Conservation (phyloP, 192 early-diverging fungal species). For the Backusella circina region DNA sequence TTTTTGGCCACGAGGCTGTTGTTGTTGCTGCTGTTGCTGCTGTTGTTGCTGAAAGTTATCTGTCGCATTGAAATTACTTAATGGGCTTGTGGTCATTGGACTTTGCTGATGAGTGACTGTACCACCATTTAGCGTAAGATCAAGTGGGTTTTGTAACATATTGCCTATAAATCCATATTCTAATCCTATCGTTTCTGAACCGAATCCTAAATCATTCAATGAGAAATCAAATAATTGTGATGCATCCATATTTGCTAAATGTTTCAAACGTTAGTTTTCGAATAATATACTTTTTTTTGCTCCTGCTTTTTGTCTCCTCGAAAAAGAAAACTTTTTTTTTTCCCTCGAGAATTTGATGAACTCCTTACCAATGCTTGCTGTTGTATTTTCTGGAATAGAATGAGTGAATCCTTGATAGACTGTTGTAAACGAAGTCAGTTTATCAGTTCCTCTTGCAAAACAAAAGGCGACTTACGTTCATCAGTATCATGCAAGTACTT, state of each 20-base stretch:
- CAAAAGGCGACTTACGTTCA: neutral
- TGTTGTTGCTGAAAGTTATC: neutral
- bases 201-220: constrained; percentile 61
- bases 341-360: neutral
- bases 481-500: constrained; percentile 79
- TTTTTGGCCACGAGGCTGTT: too few relatives aligned
- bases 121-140: neutral
- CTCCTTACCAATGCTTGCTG: constrained; percentile 9
- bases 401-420: neutral
- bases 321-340: neutral
- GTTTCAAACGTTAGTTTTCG: neutral
- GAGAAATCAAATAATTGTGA: constrained; percentile 36
- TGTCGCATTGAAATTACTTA: neutral
- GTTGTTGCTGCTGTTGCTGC: neutral
- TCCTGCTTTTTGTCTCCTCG: neutral
- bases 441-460: neutral
- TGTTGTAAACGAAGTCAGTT: neutral
- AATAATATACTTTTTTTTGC: neutral
- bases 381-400: neutral
- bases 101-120: neutral
- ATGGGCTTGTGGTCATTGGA: neutral
- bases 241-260: constrained; percentile 10
- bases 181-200: constrained; percentile 82
- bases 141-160: constrained; percentile 67
- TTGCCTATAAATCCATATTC: constrained; percentile 88